These are phyloP conservation scores for Spinacia oleracea DNA, from an alignment of 179 eudicot genomes.

Conservation along the genomic window DNA sequence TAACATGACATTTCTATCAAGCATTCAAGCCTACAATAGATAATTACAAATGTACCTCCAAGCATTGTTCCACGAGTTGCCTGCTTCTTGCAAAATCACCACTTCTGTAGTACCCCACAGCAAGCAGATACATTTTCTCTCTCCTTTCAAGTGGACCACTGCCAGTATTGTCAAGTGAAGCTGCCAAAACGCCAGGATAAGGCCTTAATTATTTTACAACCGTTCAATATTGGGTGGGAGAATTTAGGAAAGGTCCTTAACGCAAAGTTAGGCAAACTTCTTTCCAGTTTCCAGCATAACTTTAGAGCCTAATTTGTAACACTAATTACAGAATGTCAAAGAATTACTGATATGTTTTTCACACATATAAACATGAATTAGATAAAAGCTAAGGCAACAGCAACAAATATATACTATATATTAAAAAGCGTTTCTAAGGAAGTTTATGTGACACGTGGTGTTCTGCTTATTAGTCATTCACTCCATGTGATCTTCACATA, in stretches of 20 bases:
- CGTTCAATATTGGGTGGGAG: background rate
- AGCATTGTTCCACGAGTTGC: constrained; percentile 63
- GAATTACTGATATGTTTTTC: background rate
- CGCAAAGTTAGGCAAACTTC: background rate
- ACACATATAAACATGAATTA: background rate
- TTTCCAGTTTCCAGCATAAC: background rate
- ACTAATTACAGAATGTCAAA: background rate
- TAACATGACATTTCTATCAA: background rate
- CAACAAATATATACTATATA: background rate
- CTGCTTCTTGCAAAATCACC: constrained; percentile 64
- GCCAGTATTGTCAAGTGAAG: constrained; percentile 52
- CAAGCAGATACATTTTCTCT: constrained; percentile 73
- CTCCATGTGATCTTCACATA: too few relatives aligned
- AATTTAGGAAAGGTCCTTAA: background rate
- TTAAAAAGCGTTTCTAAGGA: too few relatives aligned
- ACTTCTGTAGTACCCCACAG: constrained; percentile 75
- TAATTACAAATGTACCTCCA: constrained; percentile 48
- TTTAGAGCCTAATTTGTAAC: background rate
- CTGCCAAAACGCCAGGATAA: constrained; percentile 38
- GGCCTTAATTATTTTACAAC: background rate
- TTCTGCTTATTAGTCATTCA: too few relatives aligned
- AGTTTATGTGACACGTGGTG: too few relatives aligned
- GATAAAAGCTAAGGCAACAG: background rate
- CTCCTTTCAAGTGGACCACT: constrained; percentile 60
- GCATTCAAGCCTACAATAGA: background rate